Conservation (phyloP, 2,329 filamentous ascomycete species). For the Ilyonectria robusta region DNA sequence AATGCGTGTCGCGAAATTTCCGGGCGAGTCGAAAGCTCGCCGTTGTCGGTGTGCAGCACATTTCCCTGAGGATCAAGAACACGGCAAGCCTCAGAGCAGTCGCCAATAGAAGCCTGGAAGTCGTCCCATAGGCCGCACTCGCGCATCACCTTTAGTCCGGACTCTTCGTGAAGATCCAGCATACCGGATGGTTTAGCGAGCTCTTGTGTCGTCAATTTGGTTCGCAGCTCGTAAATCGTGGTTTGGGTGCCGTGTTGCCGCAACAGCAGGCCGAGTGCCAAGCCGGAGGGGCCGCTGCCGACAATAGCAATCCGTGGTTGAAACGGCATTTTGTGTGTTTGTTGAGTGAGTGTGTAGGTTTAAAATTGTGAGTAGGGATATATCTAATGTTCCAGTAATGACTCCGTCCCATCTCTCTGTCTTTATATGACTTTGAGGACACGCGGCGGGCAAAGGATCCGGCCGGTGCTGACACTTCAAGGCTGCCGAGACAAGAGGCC, state of each 20-base stretch:
- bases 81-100: constrained; percentile 35
- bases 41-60: constrained; percentile 31
- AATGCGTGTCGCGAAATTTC: constrained; percentile 58
- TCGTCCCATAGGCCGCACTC: constrained; percentile 63
- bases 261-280: constrained; percentile 63
- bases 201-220: constrained; percentile 44
- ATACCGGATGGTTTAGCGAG: constrained; percentile 59
- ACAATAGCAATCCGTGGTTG: constrained; percentile 59
- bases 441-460: background rate
- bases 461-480: background rate
- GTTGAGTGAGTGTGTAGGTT: background rate
- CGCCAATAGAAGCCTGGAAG: constrained; percentile 58
- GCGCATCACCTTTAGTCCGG: constrained; percentile 64
- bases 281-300: constrained; percentile 60
- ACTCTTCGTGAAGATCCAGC: constrained; percentile 65
- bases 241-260: constrained; percentile 58
- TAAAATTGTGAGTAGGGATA: background rate
- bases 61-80: constrained; percentile 47
- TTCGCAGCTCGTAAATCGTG: constrained; percentile 61
- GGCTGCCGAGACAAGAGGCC: background rate
- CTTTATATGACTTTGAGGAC: background rate
- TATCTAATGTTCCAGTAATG: background rate
- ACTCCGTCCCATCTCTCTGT: background rate
- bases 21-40: constrained; percentile 46
- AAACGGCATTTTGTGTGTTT: background rate